Evolutionary conservation across 768 basidiomycete genomes (phyloP).

Genomic region (Leucocoprinus leucothites): DNA sequence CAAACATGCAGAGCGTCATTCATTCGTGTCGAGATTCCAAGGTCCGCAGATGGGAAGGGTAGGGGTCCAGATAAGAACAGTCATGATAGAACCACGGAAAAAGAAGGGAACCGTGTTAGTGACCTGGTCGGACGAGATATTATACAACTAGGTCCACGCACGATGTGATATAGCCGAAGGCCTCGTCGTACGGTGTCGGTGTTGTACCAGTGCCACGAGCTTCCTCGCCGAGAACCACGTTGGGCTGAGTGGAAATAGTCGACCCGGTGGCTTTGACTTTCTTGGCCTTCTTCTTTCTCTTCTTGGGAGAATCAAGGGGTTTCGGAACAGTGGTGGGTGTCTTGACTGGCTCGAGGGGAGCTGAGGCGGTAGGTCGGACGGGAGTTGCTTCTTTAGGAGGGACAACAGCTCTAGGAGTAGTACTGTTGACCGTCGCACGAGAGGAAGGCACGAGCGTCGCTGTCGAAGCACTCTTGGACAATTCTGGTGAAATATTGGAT

Average conservation of each 20-base stretch:
- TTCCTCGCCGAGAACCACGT: conserved; percentile 32
- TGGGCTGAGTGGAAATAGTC: conserved; percentile 44
- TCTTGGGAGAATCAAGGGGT: conserved; percentile 12
- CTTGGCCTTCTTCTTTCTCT: conserved; percentile 4
- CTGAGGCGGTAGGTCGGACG: background rate
- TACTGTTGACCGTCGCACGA: background rate
- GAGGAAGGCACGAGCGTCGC: conserved; percentile 12
- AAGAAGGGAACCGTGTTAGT: conserved; percentile 2
- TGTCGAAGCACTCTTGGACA: conserved; percentile 9
- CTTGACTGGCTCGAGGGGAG: background rate
- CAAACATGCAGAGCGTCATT: background rate
- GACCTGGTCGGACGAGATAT: background rate
- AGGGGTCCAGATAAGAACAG: background rate
- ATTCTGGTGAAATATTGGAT: conserved; percentile 2
- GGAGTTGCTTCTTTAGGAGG: background rate
- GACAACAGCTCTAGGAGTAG: background rate
- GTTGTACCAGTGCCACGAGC: conserved; percentile 16
- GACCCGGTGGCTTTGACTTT: conserved; percentile 18
- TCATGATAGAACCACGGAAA: background rate
- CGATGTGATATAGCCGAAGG: conserved; percentile 59
- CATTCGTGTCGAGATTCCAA: no score
- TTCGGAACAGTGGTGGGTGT: background rate
- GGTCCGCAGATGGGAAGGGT: no score
- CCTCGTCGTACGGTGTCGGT: conserved; percentile 51
- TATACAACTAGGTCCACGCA: conserved; percentile 33